Percentiles rank a stretch among this genome's conserved stretches.
Conservation (phyloP, 768 basidiomycete species). For the Cystofilobasidium ferigula region DNA sequence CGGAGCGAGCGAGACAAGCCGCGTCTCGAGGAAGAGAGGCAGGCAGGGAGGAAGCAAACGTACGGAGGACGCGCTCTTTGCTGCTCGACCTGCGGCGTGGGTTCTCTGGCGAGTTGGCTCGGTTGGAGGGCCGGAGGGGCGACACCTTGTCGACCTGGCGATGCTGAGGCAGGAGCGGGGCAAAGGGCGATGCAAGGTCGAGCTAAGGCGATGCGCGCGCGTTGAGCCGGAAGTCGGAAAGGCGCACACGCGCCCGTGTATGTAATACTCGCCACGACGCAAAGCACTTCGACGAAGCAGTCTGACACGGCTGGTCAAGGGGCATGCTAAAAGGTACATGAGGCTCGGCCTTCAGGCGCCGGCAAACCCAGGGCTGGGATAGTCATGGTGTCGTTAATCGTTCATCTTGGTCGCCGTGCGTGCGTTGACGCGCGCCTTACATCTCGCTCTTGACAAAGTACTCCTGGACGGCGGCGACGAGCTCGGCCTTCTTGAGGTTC, state of each 20-base stretch:
- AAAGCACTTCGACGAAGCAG: too few species aligned
- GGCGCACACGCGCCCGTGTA: too few species aligned
- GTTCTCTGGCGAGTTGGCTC: not conserved
- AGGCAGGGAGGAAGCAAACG: not conserved
- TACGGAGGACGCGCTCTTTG: not conserved
- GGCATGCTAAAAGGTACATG: too few species aligned
- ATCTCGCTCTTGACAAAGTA: constrained; percentile 5
- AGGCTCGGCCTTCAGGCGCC: too few species aligned
- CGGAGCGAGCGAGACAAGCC: not conserved
- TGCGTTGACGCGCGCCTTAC: not conserved
- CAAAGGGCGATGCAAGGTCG: not conserved
- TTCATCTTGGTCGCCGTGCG: not conserved
- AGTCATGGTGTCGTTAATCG: too few species aligned
- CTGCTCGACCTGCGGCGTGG: not conserved
- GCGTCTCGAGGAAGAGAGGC: not conserved
- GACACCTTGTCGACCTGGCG: not conserved
- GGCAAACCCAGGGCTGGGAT: too few species aligned
- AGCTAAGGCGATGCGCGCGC: too few species aligned
- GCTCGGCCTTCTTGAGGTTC: constrained; percentile 9
- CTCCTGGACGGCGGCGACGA: constrained; percentile 2
- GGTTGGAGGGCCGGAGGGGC: not conserved
- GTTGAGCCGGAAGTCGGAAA: too few species aligned
- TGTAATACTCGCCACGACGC: too few species aligned
- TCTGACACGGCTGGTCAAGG: too few species aligned
- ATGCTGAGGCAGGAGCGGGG: not conserved